Conservation (phyloP, 2,329 filamentous ascomycete genomes). For the Exserohilum turcica region DNA sequence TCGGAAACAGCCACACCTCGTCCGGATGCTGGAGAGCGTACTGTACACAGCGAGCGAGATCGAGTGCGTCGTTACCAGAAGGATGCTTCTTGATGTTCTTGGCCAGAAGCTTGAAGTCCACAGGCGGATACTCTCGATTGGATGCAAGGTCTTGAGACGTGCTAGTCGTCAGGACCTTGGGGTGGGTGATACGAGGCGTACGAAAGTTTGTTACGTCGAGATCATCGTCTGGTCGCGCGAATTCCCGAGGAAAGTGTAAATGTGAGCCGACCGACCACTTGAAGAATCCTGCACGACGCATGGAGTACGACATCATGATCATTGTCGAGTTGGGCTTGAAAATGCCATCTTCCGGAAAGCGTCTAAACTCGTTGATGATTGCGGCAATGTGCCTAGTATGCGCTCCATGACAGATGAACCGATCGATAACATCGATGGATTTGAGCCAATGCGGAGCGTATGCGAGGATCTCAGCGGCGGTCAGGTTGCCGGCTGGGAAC, state of each 20-base stretch:
- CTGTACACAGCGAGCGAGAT: constrained; percentile 35
- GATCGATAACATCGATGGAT: constrained; percentile 30
- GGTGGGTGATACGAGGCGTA: constrained; percentile 21
- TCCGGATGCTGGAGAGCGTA: constrained; percentile 26
- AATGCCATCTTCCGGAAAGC: background rate
- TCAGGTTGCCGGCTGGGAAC: constrained; percentile 34
- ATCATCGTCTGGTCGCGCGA: constrained; percentile 10
- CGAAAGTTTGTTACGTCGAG: constrained; percentile 29
- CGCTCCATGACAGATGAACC: constrained; percentile 29
- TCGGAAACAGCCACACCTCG: constrained; percentile 34
- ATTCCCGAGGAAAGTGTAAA: background rate
- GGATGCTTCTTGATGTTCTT: constrained; percentile 30
- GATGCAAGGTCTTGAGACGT: constrained; percentile 3
- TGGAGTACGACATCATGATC: constrained; percentile 30
- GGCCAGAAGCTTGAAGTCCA: constrained; percentile 33
- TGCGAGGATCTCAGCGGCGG: constrained; percentile 30
- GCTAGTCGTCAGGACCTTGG: constrained; percentile 8
- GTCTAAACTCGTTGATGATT: constrained; percentile 24
- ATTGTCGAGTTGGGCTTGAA: constrained; percentile 19
- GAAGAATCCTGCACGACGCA: constrained; percentile 21
- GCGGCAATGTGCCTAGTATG: constrained; percentile 14
- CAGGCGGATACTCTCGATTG: constrained; percentile 13
- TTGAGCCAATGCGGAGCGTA: constrained; percentile 37
- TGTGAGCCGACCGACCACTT: constrained; percentile 24
- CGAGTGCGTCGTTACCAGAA: constrained; percentile 31